Conservation (phyloP, 139 green algal genomes). For the Coccomyxa sp. region DNA sequence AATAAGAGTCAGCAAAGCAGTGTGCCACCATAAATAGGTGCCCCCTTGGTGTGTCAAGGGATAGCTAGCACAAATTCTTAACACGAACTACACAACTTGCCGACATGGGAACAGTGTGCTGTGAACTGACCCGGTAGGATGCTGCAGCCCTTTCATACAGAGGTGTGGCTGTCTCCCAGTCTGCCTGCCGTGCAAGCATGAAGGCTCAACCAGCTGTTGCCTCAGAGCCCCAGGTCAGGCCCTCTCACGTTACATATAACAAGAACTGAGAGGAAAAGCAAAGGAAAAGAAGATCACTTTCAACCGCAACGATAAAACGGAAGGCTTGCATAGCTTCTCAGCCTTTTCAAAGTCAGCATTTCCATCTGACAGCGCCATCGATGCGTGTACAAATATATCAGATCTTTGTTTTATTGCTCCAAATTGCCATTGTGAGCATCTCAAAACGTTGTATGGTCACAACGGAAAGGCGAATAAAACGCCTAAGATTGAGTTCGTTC, state of each 20-base stretch:
- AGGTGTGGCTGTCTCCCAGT: conserved; percentile 63
- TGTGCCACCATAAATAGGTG: no score
- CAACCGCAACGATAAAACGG: conserved; percentile 59
- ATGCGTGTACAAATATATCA: background rate
- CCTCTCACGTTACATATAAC: background rate
- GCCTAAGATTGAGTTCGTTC: background rate
- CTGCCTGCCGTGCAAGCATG: no score
- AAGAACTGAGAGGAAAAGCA: no score
- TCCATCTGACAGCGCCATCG: conserved; percentile 24
- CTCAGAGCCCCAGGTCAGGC: conserved; percentile 6
- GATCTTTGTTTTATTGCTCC: background rate
- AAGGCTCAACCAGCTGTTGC: no score
- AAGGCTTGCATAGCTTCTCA: conserved; percentile 27
- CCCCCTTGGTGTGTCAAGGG: no score
- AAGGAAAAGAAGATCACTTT: conserved; percentile 14
- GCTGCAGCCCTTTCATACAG: conserved; percentile 64
- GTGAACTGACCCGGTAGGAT: conserved; percentile 53
- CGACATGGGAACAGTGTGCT: background rate
- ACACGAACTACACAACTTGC: background rate
- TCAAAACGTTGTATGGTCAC: background rate
- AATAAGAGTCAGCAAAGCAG: background rate
- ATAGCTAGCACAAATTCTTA: background rate
- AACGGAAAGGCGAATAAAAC: background rate
- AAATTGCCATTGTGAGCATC: background rate
- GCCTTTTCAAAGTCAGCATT: conserved; percentile 62